A percentile compares a stretch with the other conserved stretches of the same genome.
Conservation (phyloP, 208 protist genomes). For the Acanthamoeba sp. region DNA sequence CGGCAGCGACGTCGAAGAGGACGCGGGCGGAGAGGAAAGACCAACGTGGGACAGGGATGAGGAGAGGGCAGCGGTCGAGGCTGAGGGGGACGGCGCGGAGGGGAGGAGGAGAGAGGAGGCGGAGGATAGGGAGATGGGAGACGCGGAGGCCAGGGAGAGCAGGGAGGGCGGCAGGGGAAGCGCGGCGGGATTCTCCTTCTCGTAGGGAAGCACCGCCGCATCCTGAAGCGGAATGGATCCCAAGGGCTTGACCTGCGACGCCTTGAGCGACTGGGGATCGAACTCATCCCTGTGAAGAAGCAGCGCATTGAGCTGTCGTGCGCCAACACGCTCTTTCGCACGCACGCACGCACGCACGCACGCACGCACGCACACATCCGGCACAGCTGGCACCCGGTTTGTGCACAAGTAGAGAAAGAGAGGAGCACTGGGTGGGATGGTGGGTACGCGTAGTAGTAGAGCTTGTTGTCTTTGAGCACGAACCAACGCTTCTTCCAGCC, state of each 20-base stretch:
- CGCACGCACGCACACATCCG: too few relatives aligned
- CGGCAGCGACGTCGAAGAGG: not conserved
- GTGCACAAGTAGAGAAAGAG: not conserved
- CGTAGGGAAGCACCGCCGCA: slow-evolving; percentile 40
- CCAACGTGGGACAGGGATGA: not conserved
- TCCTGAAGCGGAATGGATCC: slow-evolving; percentile 42
- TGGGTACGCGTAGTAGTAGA: slow-evolving; percentile 51
- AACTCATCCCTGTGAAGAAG: slow-evolving; percentile 8
- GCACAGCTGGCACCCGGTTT: too few relatives aligned
- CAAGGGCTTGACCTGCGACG: not conserved
- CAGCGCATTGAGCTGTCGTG: not conserved
- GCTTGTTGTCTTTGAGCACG: slow-evolving; percentile 72
- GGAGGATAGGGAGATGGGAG: not conserved
- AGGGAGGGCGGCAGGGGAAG: slow-evolving; percentile 22
- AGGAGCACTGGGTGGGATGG: not conserved
- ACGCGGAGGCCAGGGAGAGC: not conserved
- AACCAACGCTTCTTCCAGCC: slow-evolving; percentile 65
- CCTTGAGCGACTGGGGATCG: not conserved
- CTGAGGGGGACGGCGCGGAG: not conserved
- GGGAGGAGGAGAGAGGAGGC: not conserved
- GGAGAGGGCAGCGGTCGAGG: not conserved
- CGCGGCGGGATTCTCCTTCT: slow-evolving; percentile 2
- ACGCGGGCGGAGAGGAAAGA: not conserved
- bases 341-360: too few relatives aligned
- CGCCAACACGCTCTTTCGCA: too few relatives aligned